Evolutionary conservation across 176 grass and related monocot genomes (phyloP).

Genomic region (Oryza punctata): DNA sequence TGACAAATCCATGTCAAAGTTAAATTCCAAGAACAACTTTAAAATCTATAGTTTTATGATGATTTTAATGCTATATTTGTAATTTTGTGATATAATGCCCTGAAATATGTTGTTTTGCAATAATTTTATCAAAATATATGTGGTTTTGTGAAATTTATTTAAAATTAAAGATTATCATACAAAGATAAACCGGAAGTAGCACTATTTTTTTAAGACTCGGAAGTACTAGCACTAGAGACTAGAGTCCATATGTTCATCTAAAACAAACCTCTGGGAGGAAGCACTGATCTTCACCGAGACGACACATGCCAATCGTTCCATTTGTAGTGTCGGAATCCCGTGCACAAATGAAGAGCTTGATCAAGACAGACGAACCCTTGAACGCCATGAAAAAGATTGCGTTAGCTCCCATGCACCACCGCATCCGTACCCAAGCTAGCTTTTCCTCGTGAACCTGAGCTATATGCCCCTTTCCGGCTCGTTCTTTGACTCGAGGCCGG

Average conservation of each 20-base stretch:
- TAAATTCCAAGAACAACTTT: too few species aligned
- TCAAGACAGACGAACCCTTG: background rate
- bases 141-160: too few species aligned
- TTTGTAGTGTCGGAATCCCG: background rate
- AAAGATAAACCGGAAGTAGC: background rate
- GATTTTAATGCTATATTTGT: too few species aligned
- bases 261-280: background rate
- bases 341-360: background rate
- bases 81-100: too few species aligned
- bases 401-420: background rate
- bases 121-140: too few species aligned
- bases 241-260: background rate
- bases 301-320: background rate
- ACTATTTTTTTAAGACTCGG: background rate
- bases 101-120: too few species aligned
- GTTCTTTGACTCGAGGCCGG: slow-evolving; percentile 39
- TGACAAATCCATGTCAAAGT: background rate
- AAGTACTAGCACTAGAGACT: too few species aligned
- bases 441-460: slow-evolving; percentile 43
- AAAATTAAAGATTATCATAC: background rate
- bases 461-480: slow-evolving; percentile 5
- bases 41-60: too few species aligned
- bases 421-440: background rate
- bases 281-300: background rate
- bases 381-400: background rate